Base-by-base conservation (phyloP, 768 basidiomycete species). In the Termitomyces heimii region DNA sequence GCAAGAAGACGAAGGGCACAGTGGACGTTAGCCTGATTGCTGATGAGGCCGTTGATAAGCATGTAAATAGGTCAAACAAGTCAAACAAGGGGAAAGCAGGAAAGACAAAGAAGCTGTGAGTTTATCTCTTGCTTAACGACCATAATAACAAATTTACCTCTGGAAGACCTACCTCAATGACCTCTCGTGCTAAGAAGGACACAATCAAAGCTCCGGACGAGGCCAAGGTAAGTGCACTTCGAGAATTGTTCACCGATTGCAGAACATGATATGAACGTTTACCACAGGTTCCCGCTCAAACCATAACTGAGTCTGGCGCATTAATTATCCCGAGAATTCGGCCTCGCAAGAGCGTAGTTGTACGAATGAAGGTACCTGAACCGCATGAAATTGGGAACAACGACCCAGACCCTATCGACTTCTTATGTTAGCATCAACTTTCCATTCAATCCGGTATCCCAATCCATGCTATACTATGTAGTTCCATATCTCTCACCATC, bases 101-200 rank as follows among this genome's bases (percentile, higher is more conserved):
- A 40, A 58, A 58, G 49, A 18, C 43, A 12, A 57, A 52, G 44
- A 59, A 56, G 40, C 14, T 26, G 58, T 59, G 28, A 45, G 58
- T 53, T 29, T 8, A 20, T 44, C 37, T 40, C 5, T 10, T 26
- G 12, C 18, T 31, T 35, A 40, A 12, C 6, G 5, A 6, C 20
- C 20, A 22, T 26, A 22, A 40, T 37, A 8, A 34, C 10, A 50
- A 10, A 46, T 2, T 24, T 28, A 12, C 24, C 24, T 24, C 31
- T 18, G 20, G 6, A 34, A 61, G 60, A 39, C 14, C 34, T 40
- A 5, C 49, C 24, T 45, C 49, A 10, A 43, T 53, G 13, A 26
- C 31, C 6, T 32, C 55, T 28, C 44, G 22, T 16, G 39, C 39
- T 16, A 57, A 55, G 31, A 34, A 49, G 32, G 32, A 32, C 5